Evolutionary conservation across 2,329 filamentous ascomycete genomes (phyloP).

Genomic region (Rugonectria rugulosa): DNA sequence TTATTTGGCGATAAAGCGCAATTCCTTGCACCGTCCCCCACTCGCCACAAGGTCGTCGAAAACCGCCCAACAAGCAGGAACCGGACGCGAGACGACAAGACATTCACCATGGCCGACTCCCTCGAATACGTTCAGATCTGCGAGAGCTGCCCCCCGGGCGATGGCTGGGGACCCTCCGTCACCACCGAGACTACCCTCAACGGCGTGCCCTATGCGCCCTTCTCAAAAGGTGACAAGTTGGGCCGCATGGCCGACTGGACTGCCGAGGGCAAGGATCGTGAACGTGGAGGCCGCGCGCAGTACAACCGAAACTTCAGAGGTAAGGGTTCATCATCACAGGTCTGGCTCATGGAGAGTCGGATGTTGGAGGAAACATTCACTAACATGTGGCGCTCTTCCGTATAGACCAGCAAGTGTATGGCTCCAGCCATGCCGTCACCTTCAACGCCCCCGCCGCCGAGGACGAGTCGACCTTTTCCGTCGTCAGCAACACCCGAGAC

Average conservation of each 20-base stretch:
- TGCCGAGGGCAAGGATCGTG: slow-evolving; percentile 84
- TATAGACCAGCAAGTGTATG: slow-evolving; percentile 94
- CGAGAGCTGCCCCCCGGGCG: slow-evolving; percentile 74
- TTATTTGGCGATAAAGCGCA: slow-evolving; percentile 40
- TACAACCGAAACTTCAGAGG: slow-evolving; percentile 95
- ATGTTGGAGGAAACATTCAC: too few species aligned
- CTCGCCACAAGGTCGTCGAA: slow-evolving; percentile 21
- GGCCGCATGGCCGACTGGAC: slow-evolving; percentile 99
- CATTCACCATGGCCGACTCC: slow-evolving; percentile 59
- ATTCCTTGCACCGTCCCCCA: slow-evolving; percentile 28
- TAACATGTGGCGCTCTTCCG: background rate
- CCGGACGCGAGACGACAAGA: slow-evolving; percentile 2
- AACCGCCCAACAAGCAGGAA: slow-evolving; percentile 19
- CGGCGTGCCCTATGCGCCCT: slow-evolving; percentile 96
- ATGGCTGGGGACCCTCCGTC: slow-evolving; percentile 87
- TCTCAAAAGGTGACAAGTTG: slow-evolving; percentile 98
- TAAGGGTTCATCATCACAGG: slow-evolving; percentile 52
- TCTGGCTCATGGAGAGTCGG: background rate
- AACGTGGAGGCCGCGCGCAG: slow-evolving; percentile 80
- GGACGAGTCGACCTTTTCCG: slow-evolving; percentile 96
- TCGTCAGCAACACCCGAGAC: slow-evolving; percentile 94
- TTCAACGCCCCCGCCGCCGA: slow-evolving; percentile 93
- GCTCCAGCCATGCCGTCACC: slow-evolving; percentile 82
- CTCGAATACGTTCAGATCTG: slow-evolving; percentile 70
- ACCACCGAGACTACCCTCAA: slow-evolving; percentile 88